A percentile compares a stretch with the other conserved stretches of the same genome.
Evolutionary conservation across 2,329 filamentous ascomycete genomes (phyloP).

Genomic region (Pyricularia grisea): DNA sequence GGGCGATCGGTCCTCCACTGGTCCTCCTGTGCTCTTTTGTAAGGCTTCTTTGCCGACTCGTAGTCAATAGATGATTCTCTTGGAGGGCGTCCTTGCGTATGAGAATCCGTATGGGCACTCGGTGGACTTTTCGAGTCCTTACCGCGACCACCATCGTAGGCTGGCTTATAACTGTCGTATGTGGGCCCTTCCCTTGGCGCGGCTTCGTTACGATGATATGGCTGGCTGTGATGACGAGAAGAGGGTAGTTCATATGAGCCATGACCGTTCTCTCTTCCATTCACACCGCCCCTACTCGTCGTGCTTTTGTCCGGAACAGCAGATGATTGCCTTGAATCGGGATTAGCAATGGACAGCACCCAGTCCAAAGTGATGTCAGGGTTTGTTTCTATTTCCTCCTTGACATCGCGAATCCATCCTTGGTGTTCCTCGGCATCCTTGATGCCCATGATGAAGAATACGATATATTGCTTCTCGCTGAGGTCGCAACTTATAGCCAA

Average conservation of each 20-base stretch:
- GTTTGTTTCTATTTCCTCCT: background rate
- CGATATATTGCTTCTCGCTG: background rate
- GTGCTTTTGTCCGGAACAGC: background rate
- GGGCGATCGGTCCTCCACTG: background rate
- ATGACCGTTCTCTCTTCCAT: background rate
- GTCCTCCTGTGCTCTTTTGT: background rate
- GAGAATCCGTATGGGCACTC: background rate
- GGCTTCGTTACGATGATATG: background rate
- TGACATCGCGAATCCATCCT: background rate
- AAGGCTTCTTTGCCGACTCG: background rate
- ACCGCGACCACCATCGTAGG: background rate
- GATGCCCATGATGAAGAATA: background rate
- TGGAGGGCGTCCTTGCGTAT: background rate
- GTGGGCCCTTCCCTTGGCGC: background rate
- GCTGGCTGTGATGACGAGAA: background rate
- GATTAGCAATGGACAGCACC: background rate
- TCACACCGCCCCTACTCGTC: background rate
- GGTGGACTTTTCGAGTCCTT: background rate
- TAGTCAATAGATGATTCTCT: background rate
- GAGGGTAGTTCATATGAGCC: background rate
- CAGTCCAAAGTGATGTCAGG: background rate
- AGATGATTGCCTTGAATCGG: background rate
- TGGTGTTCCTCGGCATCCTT: background rate
- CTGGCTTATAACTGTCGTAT: background rate
- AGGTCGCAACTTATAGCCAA: background rate